Conservation (phyloP, 2,329 filamentous ascomycete species). For the Leptographium wingfieldii region DNA sequence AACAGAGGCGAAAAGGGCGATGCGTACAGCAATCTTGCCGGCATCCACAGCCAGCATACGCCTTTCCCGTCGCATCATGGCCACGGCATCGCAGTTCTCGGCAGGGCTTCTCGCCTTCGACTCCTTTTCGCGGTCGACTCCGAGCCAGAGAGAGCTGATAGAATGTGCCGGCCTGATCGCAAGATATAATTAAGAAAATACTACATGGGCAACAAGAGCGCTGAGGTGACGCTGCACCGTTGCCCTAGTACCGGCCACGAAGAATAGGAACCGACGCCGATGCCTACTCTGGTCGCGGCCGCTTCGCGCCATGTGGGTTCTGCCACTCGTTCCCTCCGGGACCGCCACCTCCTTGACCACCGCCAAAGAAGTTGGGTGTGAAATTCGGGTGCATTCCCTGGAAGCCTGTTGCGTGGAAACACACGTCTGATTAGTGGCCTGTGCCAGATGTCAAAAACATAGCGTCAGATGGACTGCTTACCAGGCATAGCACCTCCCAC, state of each 20-base stretch:
- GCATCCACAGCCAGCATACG: background rate
- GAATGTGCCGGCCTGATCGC: background rate
- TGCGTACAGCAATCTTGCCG: background rate
- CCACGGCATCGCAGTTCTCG: background rate
- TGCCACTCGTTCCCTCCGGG: constrained; percentile 49
- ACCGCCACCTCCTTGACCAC: constrained; percentile 29
- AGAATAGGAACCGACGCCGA: background rate
- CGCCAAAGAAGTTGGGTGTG: constrained; percentile 59
- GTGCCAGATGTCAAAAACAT: no score
- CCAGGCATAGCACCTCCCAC: constrained; percentile 42
- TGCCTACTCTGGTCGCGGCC: constrained; percentile 49
- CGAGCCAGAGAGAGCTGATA: background rate
- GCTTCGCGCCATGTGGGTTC: constrained; percentile 73
- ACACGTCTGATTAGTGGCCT: background rate
- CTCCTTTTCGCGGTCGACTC: background rate
- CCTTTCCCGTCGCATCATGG: background rate
- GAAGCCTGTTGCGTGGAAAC: constrained; percentile 37
- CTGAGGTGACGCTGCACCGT: background rate
- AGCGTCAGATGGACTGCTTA: constrained; percentile 23
- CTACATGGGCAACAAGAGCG: background rate
- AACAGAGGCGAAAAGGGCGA: background rate
- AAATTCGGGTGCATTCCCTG: constrained; percentile 58
- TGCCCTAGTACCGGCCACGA: background rate
- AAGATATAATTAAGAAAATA: background rate
- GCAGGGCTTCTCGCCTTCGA: background rate